A percentile compares a stretch with the other conserved stretches of the same genome.
Conservation (phyloP, 345 rosid genomes). For the Lumnitzera racemosa region DNA sequence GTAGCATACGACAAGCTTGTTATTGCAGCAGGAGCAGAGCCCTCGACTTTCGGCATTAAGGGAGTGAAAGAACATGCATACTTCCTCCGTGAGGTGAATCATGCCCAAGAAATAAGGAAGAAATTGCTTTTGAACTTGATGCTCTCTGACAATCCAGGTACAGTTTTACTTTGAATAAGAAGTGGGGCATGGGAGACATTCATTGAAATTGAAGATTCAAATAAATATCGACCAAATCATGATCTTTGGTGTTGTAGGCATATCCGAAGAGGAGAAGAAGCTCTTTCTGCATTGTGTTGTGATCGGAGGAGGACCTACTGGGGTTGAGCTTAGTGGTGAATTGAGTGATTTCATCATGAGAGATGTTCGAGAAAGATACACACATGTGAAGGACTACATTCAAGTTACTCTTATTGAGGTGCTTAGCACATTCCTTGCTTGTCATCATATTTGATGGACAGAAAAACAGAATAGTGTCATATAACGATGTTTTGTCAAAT, state of each 20-base stretch:
- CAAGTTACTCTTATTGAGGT: slow-evolving; percentile 95
- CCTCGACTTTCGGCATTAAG: slow-evolving; percentile 80
- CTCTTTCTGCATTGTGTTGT: slow-evolving; percentile 82
- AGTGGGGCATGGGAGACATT: too few relatives aligned
- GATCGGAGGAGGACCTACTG: slow-evolving; percentile 96
- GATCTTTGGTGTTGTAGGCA: slow-evolving; percentile 32
- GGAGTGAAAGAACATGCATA: slow-evolving; percentile 85
- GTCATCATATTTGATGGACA: background rate
- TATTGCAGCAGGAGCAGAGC: slow-evolving; percentile 88
- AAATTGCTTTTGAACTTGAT: slow-evolving; percentile 88
- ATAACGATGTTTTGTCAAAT: background rate
- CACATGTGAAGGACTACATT: slow-evolving; percentile 68
- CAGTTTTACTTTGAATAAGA: background rate
- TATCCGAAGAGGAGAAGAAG: slow-evolving; percentile 65
- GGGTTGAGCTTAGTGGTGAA: slow-evolving; percentile 96
- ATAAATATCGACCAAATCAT: background rate
- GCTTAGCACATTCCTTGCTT: slow-evolving; percentile 1
- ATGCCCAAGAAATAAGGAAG: slow-evolving; percentile 89
- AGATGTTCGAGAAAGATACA: slow-evolving; percentile 67
- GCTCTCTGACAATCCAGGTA: slow-evolving; percentile 91
- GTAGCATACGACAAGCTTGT: slow-evolving; percentile 89
- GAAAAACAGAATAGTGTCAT: background rate
- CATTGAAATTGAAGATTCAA: too few relatives aligned
- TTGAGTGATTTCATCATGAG: slow-evolving; percentile 88
- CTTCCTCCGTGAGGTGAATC: slow-evolving; percentile 88